Evolutionary conservation across 1,284 basidiomycete species (phyloP), one percentile per base, ranked within the genome.

Genomic region (Puccinia polysora): DNA sequence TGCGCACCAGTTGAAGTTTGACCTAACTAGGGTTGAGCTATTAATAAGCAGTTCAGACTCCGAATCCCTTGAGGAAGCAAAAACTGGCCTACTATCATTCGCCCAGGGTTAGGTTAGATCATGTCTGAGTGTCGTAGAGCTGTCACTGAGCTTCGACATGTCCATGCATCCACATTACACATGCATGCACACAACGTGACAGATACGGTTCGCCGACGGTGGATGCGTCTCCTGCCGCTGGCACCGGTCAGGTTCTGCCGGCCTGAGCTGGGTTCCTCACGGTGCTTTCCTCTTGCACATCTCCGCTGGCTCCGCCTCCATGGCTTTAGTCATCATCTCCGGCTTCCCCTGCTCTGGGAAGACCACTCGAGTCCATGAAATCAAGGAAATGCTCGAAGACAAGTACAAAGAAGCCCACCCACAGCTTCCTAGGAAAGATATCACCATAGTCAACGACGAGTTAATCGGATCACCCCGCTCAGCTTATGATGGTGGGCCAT

Each of bases 281-380:
- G 18, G 18, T 34, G n/a, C 8, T 34, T 28, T 18, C 53, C 7
- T 7, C 30, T 18, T 18, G 15, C 4, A 8, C 55, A 34, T 40
- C 28, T 62, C 59, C 59, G 20, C 40, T 23, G n/a, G 36, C 47
- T 64, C 62, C 47, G 47, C 23, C 60, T 4, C 40, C 5, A 71
- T 71, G 68, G 58, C 68, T 14, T 45, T 71, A 25, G 43, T 71
- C 38, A 34, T 71, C 14, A 18, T 71, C 10, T 62, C 68, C 23
- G 68, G 68, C 20, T 63, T 43, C 32, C 68, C 68, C 1, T 71
- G 68, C 49, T 50, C 68, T 15, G 68, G 68, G 10, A 71, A 71
- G 32, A 62, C 68, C 30, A 71, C 58, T 30, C 58, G 68, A 38
- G 58, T 59, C n/a, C 30, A 62, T 32, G 53, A 71, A 53, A 71